Percentiles rank a stretch among this genome's conserved stretches.
phyloP scores from a whole-genome alignment of 1,284 basidiomycete genomes.

The Paramarasmius palmivorus region DNA sequence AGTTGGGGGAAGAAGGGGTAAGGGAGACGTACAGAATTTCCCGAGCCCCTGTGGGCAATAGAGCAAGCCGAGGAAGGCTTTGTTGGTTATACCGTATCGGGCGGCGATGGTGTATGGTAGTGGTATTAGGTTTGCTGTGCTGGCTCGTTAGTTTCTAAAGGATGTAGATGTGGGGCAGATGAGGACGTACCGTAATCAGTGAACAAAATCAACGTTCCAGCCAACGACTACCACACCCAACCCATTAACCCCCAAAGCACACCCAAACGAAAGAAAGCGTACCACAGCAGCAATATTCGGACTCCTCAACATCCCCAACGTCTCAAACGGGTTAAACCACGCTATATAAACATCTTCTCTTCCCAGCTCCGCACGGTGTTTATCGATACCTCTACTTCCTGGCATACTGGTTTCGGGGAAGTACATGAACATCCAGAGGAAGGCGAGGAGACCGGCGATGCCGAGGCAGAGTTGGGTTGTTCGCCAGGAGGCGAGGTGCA shows the following conservation, averaged over 20 bases:
- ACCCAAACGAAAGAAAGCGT: constrained; percentile 28
- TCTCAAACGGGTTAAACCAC: constrained; percentile 61
- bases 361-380: constrained; percentile 21
- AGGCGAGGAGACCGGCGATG: too few species aligned
- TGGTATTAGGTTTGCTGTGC: constrained; percentile 40
- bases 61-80: constrained; percentile 58
- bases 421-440: too few species aligned
- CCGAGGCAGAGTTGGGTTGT: neutral
- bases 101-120: constrained; percentile 43
- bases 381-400: constrained; percentile 39
- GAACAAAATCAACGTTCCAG: constrained; percentile 36
- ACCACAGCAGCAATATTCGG: constrained; percentile 60
- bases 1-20: neutral
- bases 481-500: too few species aligned
- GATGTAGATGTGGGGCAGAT: too few species aligned
- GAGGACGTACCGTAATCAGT: constrained; percentile 49
- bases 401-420: too few species aligned
- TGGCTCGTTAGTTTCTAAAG: too few species aligned
- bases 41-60: constrained; percentile 63
- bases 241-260: too few species aligned
- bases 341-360: constrained; percentile 26
- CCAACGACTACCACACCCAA: too few species aligned
- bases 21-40: constrained; percentile 45
- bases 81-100: constrained; percentile 59
- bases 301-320: constrained; percentile 53